Evolutionary conservation across 2,329 filamentous ascomycete species (phyloP), one percentile per base, ranked within the genome.

Genomic region (Aspergillus chevalieri): DNA sequence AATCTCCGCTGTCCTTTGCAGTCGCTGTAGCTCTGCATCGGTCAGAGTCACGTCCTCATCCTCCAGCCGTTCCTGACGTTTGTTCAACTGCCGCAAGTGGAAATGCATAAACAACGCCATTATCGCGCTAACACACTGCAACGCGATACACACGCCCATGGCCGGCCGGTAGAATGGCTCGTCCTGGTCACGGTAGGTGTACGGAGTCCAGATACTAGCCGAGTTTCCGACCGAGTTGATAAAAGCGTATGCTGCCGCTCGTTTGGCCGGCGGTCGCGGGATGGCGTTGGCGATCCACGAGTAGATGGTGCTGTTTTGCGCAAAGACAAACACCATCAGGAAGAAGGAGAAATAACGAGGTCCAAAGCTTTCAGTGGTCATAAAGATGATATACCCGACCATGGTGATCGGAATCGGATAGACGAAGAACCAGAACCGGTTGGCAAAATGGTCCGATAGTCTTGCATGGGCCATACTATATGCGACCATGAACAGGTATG

Each of bases 281-380:
- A 81, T 72, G 2, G 74, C 70, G 33, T 70, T 74, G 1, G 74
- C 73, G 46, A 80, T 77, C 78, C 78, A 79, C 3, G 71, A 68
- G 52, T 68, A 74, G 10, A 70, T 52, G 3, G 75, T 78, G 30
- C 74, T 74, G 65, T 79, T 78, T 63, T 77, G 76, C 14, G 75
- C 72, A 55, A 81, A 81, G 49, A 81, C 72, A 55, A 81, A 79
- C 53, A 74, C 73, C 69, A 80, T 76, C 24, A 80, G 67, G 69
- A 81, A 81, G 49, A 81, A 68, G 36, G 71, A 74, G 63, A 80
- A 76, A 66, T 81, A 83, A 15, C 75, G 72, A 0, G 78, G 71
- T 0, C 76, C 78, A 48, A 82, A 81, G 26, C 58, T 58, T 7
- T 70, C 58, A 4, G 74, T 76, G 5, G 73, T 73, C 75, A 81